Evolutionary conservation across 768 basidiomycete species (phyloP).

Genomic region (Sarcomyxa edulis): DNA sequence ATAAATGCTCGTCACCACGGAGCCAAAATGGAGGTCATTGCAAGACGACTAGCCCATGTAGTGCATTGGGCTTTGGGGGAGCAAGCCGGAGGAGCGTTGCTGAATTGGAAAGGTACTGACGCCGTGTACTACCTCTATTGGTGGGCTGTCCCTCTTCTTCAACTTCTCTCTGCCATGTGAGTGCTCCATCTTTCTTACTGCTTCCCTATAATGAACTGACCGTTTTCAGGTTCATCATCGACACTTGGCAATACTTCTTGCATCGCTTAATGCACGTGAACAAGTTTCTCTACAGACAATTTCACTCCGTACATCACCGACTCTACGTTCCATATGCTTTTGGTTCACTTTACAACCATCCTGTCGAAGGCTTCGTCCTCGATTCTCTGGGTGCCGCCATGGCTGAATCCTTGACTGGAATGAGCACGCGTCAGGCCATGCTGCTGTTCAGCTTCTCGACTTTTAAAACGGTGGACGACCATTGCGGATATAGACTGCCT

Average conservation of each 20-base stretch:
- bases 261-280: constrained; percentile 91
- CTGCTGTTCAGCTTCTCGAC: constrained; percentile 81
- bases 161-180: constrained; percentile 79
- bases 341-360: constrained; percentile 96
- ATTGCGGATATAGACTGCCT: constrained; percentile 86
- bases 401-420: constrained; percentile 61
- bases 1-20: constrained; percentile 31
- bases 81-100: constrained; percentile 30
- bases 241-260: constrained; percentile 98
- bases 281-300: constrained; percentile 83
- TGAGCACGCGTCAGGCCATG: constrained; percentile 79
- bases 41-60: constrained; percentile 31
- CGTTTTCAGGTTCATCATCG: constrained; percentile 76
- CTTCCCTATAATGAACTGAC: background rate
- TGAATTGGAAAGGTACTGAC: constrained; percentile 17
- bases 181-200: constrained; percentile 25
- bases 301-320: constrained; percentile 94
- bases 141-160: constrained; percentile 81
- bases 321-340: constrained; percentile 97
- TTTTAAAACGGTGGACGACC: constrained; percentile 93
- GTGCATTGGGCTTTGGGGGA: constrained; percentile 36
- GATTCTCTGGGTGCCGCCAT: constrained; percentile 79
- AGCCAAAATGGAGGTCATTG: constrained; percentile 36
- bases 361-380: constrained; percentile 87
- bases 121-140: constrained; percentile 73